Conservation (phyloP, 106 monocot genomes). For the Allium cepa region DNA sequence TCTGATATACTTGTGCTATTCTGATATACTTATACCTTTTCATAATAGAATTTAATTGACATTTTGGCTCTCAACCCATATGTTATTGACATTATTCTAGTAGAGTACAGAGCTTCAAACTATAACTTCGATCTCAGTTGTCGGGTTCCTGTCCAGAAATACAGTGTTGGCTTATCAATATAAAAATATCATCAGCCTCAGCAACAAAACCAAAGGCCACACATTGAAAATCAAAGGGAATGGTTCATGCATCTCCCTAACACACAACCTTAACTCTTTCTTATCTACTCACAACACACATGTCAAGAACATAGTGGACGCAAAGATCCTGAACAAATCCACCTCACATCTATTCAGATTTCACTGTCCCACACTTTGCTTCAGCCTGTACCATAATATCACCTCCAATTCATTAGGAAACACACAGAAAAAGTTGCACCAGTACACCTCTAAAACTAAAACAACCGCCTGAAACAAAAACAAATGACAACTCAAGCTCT, state of each 20-base stretch:
- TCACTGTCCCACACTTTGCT: slow-evolving; percentile 8
- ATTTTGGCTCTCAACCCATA: no score
- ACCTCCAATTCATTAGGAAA: slow-evolving; percentile 4
- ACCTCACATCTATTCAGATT: slow-evolving; percentile 30
- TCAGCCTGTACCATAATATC: slow-evolving; percentile 4
- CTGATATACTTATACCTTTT: no score
- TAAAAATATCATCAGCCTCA: slow-evolving; percentile 3
- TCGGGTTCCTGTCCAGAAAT: no score
- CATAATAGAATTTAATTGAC: no score
- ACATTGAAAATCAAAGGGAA: slow-evolving; percentile 10
- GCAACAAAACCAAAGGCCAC: slow-evolving; percentile 1
- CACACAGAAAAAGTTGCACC: no score
- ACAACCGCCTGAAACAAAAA: no score
- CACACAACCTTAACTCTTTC: background rate
- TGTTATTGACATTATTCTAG: no score
- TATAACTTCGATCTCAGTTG: no score
- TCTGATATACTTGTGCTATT: no score
- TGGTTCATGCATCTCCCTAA: slow-evolving; percentile 12
- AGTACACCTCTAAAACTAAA: background rate
- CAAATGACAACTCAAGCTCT: slow-evolving; percentile 75
- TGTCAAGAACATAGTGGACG: slow-evolving; percentile 25
- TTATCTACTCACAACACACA: slow-evolving; percentile 20
- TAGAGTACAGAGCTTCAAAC: no score
- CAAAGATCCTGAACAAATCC: slow-evolving; percentile 1
- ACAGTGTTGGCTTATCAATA: no score